Evolutionary conservation across 1,284 basidiomycete genomes (phyloP).

Genomic region (Mycosarcoma mackinlayi): DNA sequence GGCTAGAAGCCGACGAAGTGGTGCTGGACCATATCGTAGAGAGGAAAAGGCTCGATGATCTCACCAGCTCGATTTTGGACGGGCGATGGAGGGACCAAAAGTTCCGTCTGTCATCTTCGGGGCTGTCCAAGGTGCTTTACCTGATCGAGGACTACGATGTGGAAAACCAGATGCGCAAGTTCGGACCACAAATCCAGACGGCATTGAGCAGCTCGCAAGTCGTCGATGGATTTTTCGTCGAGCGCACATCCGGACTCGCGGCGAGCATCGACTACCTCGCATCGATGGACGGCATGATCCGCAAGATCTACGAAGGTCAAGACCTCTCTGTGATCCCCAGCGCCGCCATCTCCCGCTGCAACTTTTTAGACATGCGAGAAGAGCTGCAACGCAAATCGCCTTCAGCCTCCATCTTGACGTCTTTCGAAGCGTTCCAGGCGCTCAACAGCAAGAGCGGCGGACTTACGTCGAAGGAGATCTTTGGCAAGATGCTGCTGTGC

Average conservation of each 20-base stretch:
- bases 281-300: slow-evolving; percentile 71
- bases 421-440: slow-evolving; percentile 70
- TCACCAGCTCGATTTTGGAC: slow-evolving; percentile 72
- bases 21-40: slow-evolving; percentile 74
- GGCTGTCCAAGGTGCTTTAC: slow-evolving; percentile 72
- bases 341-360: slow-evolving; percentile 65
- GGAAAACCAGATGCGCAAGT: slow-evolving; percentile 60
- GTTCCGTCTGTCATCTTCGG: slow-evolving; percentile 72
- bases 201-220: slow-evolving; percentile 72
- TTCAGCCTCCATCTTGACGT: slow-evolving; percentile 68
- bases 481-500: slow-evolving; percentile 72
- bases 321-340: slow-evolving; percentile 71
- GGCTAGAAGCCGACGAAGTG: slow-evolving; percentile 69
- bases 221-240: slow-evolving; percentile 73
- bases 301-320: slow-evolving; percentile 63
- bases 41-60: slow-evolving; percentile 73
- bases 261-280: slow-evolving; percentile 72
- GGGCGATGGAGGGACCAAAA: slow-evolving; percentile 74
- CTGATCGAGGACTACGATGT: slow-evolving; percentile 73
- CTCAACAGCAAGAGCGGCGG: slow-evolving; percentile 72
- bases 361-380: slow-evolving; percentile 67
- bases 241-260: slow-evolving; percentile 71
- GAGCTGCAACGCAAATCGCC: slow-evolving; percentile 68
- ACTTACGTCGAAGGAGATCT: slow-evolving; percentile 70
- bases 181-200: slow-evolving; percentile 67